These are phyloP conservation scores for Thalassiosira hispida DNA, from an alignment of 352 stramenopile species.

Conservation along the genomic window DNA sequence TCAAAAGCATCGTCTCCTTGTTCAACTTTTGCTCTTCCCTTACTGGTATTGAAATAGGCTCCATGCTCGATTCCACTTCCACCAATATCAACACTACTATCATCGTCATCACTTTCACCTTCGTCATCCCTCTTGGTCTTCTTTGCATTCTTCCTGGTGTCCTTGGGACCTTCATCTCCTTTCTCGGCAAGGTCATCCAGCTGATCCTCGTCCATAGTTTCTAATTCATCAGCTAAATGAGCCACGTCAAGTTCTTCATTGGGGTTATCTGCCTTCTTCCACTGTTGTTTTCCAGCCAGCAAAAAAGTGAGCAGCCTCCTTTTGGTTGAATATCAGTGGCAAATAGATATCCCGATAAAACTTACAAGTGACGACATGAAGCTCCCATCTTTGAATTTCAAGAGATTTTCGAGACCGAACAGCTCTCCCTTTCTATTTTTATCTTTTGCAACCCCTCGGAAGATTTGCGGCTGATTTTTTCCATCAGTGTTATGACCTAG, in stretches of 20 bases:
- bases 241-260: slow-evolving; percentile 47
- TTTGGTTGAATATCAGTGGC: slow-evolving; percentile 9
- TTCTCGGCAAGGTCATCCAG: slow-evolving; percentile 40
- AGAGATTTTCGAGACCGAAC: slow-evolving; percentile 83
- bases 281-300: slow-evolving; percentile 28
- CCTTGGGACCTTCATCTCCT: slow-evolving; percentile 36
- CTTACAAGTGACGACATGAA: slow-evolving; percentile 63
- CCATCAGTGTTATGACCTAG: slow-evolving; percentile 49
- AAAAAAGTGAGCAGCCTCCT: slow-evolving; percentile 4
- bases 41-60: slow-evolving; percentile 66
- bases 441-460: slow-evolving; percentile 77
- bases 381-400: slow-evolving; percentile 80
- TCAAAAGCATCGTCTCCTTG: slow-evolving; percentile 72
- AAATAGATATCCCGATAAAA: slow-evolving; percentile 10
- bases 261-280: slow-evolving; percentile 58
- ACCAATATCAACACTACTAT: slow-evolving; percentile 19
- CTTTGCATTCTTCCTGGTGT: slow-evolving; percentile 3
- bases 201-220: slow-evolving; percentile 45
- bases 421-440: slow-evolving; percentile 81
- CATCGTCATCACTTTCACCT: slow-evolving; percentile 25
- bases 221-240: slow-evolving; percentile 38
- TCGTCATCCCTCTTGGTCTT: slow-evolving; percentile 13
- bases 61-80: slow-evolving; percentile 53
- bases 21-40: slow-evolving; percentile 52
- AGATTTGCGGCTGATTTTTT: slow-evolving; percentile 66